Evolutionary conservation across 177 flowering plant genomes (phyloP).

Genomic region (Vitis hybrid): DNA sequence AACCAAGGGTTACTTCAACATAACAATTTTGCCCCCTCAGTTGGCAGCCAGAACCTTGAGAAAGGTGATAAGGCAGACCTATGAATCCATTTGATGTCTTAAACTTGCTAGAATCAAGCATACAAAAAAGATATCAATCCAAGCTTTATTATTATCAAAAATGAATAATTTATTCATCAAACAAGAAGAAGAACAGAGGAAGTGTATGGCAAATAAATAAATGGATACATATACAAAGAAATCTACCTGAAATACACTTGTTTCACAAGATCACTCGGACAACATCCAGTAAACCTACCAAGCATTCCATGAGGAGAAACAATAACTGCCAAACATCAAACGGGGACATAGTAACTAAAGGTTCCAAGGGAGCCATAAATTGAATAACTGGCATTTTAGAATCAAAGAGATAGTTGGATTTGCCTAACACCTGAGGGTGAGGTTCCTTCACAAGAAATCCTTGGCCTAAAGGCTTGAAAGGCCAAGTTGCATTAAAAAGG

Average conservation of each 20-base stretch:
- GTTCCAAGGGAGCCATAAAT: background rate
- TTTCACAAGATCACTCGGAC: conserved; percentile 92
- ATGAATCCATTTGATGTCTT: conserved; percentile 56
- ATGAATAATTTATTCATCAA: background rate
- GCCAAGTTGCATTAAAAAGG: too few relatives aligned
- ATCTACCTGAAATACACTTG: conserved; percentile 75
- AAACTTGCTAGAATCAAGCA: conserved; percentile 36
- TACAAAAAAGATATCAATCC: conserved; percentile 2
- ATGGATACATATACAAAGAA: conserved; percentile 1
- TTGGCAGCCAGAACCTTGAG: conserved; percentile 59
- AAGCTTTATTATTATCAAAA: background rate
- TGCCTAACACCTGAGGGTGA: too few relatives aligned
- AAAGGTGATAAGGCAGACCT: conserved; percentile 56
- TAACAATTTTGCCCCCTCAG: conserved; percentile 71
- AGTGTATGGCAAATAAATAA: background rate
- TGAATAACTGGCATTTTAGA: background rate
- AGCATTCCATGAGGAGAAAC: conserved; percentile 96
- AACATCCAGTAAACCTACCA: conserved; percentile 82
- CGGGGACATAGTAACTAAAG: conserved; percentile 2
- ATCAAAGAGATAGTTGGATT: background rate
- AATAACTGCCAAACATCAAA: conserved; percentile 50
- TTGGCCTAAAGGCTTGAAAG: too few relatives aligned
- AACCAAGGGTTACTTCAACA: conserved; percentile 83
- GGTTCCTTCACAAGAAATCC: too few relatives aligned
- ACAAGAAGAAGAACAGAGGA: background rate